A percentile compares a stretch with the other conserved stretches of the same genome.
These are phyloP conservation scores for Moesziomyces sp. DNA, from an alignment of 1,284 basidiomycete genomes.

Conservation along the genomic window DNA sequence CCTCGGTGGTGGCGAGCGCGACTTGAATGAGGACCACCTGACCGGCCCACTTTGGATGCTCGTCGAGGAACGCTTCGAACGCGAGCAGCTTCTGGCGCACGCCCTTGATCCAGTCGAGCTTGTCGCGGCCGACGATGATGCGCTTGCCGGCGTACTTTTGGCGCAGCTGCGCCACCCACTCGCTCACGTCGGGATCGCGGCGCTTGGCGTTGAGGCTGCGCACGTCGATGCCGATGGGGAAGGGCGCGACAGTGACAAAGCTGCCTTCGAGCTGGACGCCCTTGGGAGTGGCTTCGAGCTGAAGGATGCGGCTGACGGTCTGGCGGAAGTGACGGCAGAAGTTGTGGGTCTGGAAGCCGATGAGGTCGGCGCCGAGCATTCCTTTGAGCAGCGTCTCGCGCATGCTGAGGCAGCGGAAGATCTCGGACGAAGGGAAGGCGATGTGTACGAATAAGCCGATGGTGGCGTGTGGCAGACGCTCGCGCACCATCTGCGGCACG, in stretches of 20 bases:
- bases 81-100: slow-evolving; percentile 84
- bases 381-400: slow-evolving; percentile 74
- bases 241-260: slow-evolving; percentile 85
- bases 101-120: slow-evolving; percentile 86
- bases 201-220: slow-evolving; percentile 76
- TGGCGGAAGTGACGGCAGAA: slow-evolving; percentile 70
- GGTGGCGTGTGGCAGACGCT: slow-evolving; percentile 74
- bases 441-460: slow-evolving; percentile 91
- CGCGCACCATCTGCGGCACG: slow-evolving; percentile 79
- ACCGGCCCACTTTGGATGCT: slow-evolving; percentile 80
- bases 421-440: slow-evolving; percentile 86
- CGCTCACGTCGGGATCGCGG: slow-evolving; percentile 79
- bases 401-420: slow-evolving; percentile 81
- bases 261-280: slow-evolving; percentile 74
- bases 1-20: slow-evolving; percentile 82
- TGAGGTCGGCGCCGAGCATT: slow-evolving; percentile 78
- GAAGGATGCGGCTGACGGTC: slow-evolving; percentile 82
- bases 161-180: slow-evolving; percentile 80
- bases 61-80: slow-evolving; percentile 84
- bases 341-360: slow-evolving; percentile 87
- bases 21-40: slow-evolving; percentile 87
- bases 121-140: slow-evolving; percentile 86
- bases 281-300: slow-evolving; percentile 83
- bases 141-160: slow-evolving; percentile 85
- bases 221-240: slow-evolving; percentile 90